A percentile compares a stretch with the other conserved stretches of the same genome.
These are phyloP conservation scores for Xeromyces bisporus DNA, from an alignment of 495 filamentous ascomycete genomes.

Conservation along the genomic window DNA sequence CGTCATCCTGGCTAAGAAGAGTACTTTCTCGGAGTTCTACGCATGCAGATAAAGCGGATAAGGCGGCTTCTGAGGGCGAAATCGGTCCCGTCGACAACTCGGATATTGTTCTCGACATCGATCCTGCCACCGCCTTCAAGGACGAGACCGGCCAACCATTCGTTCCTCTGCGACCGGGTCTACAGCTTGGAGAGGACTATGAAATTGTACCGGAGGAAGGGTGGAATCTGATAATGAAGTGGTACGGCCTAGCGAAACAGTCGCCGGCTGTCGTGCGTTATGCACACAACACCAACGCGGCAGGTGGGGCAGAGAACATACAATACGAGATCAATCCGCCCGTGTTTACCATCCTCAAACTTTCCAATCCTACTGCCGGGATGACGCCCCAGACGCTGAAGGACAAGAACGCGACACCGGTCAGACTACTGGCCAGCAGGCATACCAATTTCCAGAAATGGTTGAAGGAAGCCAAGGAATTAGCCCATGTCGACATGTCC, in stretches of 20 bases:
- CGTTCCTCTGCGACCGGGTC: slow-evolving; percentile 59
- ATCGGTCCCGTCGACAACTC: slow-evolving; percentile 82
- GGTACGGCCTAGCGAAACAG: slow-evolving; percentile 60
- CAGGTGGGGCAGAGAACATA: slow-evolving; percentile 42
- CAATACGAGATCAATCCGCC: slow-evolving; percentile 75
- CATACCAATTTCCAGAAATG: slow-evolving; percentile 53
- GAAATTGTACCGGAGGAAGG: slow-evolving; percentile 59
- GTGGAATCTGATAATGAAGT: slow-evolving; percentile 64
- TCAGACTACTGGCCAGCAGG: slow-evolving; percentile 49
- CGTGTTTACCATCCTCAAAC: slow-evolving; percentile 69
- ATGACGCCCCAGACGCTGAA: slow-evolving; percentile 44
- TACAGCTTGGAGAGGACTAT: slow-evolving; percentile 47
- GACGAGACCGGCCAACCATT: slow-evolving; percentile 44
- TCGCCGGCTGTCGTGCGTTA: slow-evolving; percentile 59
- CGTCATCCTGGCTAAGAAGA: slow-evolving; percentile 57
- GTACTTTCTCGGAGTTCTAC: slow-evolving; percentile 53
- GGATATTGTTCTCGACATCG: slow-evolving; percentile 35
- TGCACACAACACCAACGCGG: slow-evolving; percentile 55
- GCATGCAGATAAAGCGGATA: slow-evolving; percentile 33
- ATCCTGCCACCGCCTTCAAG: slow-evolving; percentile 23
- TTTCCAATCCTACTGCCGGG: slow-evolving; percentile 39
- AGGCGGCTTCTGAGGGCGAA: slow-evolving; percentile 42
- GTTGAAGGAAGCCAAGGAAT: slow-evolving; percentile 50
- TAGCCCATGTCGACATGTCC: slow-evolving; percentile 42
- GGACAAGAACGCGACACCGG: slow-evolving; percentile 38